phyloP scores from a whole-genome alignment of 495 filamentous ascomycete species.

The Aspergillus diversus region DNA sequence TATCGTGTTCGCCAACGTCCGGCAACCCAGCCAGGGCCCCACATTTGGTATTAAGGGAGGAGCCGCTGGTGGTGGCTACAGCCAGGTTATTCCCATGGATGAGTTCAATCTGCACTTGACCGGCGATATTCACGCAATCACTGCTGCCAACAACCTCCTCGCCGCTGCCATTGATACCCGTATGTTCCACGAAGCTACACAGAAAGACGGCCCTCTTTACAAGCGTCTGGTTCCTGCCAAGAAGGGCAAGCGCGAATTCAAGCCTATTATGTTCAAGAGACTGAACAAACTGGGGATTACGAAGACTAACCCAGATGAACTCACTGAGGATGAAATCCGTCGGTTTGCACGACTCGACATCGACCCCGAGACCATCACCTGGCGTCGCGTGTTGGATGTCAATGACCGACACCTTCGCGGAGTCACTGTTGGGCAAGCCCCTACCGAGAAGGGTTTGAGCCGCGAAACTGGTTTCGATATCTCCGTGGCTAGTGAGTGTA shows the following conservation, averaged over 20 bases:
- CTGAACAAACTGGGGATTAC: constrained; percentile 93
- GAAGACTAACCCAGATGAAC: constrained; percentile 88
- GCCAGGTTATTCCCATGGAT: constrained; percentile 99
- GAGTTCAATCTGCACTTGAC: constrained; percentile 98
- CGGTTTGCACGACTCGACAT: constrained; percentile 93
- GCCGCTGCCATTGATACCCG: constrained; percentile 96
- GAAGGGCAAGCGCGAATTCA: constrained; percentile 85
- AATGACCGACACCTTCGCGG: constrained; percentile 93
- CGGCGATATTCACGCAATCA: constrained; percentile 96
- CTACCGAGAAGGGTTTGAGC: constrained; percentile 84
- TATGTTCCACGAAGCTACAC: constrained; percentile 96
- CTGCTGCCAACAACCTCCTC: constrained; percentile 97
- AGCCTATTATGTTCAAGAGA: constrained; percentile 87
- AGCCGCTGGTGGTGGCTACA: constrained; percentile 95
- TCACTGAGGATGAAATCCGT: constrained; percentile 85
- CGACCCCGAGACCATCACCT: constrained; percentile 95
- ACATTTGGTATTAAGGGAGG: constrained; percentile 99
- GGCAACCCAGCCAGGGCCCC: constrained; percentile 94
- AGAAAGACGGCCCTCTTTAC: constrained; percentile 89
- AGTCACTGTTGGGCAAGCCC: constrained; percentile 82
- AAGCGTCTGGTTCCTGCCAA: constrained; percentile 85
- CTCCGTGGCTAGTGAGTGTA: constrained; percentile 95
- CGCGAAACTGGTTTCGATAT: constrained; percentile 95
- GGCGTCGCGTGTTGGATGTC: constrained; percentile 94
- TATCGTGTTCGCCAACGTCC: constrained; percentile 92